A percentile compares a stretch with the other conserved stretches of the same genome.
phyloP scores from a whole-genome alignment of 768 basidiomycete species.

The Pholiota molesta region DNA sequence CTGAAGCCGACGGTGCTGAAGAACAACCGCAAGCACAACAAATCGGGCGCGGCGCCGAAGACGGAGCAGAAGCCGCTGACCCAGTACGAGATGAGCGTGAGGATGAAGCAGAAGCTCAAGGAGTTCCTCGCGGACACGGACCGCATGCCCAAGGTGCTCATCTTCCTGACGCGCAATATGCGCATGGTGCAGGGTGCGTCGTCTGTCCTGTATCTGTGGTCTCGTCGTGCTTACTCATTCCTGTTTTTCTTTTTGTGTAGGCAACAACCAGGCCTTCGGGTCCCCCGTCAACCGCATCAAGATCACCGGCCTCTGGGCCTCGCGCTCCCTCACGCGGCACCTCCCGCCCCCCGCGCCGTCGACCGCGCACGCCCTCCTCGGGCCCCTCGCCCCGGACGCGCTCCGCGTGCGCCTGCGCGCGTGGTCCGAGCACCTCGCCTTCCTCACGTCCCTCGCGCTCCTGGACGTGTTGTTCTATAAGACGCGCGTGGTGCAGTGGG shows the following conservation, averaged over 20 bases:
- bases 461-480: constrained; percentile 77
- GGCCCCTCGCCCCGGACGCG: constrained; percentile 39
- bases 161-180: constrained; percentile 81
- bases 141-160: constrained; percentile 74
- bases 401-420: constrained; percentile 49
- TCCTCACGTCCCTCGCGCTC: constrained; percentile 63
- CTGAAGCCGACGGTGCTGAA: constrained; percentile 58
- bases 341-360: constrained; percentile 22
- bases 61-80: constrained; percentile 41
- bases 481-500: constrained; percentile 55
- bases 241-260: constrained; percentile 25
- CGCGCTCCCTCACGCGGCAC: constrained; percentile 57
- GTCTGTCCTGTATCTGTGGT: constrained; percentile 24
- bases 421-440: constrained; percentile 62
- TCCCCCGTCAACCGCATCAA: constrained; percentile 91
- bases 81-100: constrained; percentile 70
- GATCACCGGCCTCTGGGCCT: constrained; percentile 85
- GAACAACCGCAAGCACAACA: constrained; percentile 35
- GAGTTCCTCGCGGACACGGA: constrained; percentile 75
- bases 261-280: constrained; percentile 83
- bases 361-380: constrained; percentile 57
- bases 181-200: constrained; percentile 57
- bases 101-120: constrained; percentile 69
- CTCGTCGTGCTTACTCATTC: constrained; percentile 13
- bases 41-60: constrained; percentile 25